These are phyloP conservation scores for Malbranchea cinnamomea DNA, from an alignment of 2,329 filamentous ascomycete genomes.

Conservation along the genomic window DNA sequence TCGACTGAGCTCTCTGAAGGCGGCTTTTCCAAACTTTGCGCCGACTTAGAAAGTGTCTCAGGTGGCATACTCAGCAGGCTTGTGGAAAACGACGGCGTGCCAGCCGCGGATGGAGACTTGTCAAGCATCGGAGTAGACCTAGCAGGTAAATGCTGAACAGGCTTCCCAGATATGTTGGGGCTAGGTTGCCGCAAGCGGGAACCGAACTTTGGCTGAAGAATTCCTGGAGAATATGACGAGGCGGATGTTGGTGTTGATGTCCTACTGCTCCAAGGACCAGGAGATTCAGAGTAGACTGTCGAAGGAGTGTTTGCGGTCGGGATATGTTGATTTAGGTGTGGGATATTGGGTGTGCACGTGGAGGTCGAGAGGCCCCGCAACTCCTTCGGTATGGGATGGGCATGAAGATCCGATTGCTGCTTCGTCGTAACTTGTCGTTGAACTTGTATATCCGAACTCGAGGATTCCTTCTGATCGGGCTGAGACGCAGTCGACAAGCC, in stretches of 20 bases:
- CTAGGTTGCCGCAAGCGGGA: slow-evolving; percentile 22
- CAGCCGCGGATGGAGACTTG: too few relatives aligned
- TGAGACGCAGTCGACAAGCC: too few relatives aligned
- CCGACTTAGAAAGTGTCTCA: too few relatives aligned
- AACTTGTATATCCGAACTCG: slow-evolving; percentile 1
- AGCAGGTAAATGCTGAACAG: too few relatives aligned
- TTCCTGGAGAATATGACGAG: slow-evolving; percentile 34
- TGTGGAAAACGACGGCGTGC: too few relatives aligned
- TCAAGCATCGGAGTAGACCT: too few relatives aligned
- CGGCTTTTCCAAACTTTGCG: too few relatives aligned
- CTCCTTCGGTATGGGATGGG: slow-evolving; percentile 19
- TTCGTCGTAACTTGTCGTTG: slow-evolving; percentile 1
- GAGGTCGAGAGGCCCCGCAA: slow-evolving; percentile 24
- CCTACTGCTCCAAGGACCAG: slow-evolving; percentile 30
- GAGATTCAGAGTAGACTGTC: slow-evolving; percentile 31
- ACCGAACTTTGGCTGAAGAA: slow-evolving; percentile 26
- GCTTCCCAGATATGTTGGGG: slow-evolving; percentile 23
- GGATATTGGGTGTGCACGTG: slow-evolving; percentile 21
- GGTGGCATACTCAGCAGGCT: too few relatives aligned
- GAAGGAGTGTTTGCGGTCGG: slow-evolving; percentile 29
- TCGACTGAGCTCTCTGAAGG: too few relatives aligned
- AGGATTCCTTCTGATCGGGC: not conserved
- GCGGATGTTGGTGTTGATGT: slow-evolving; percentile 35
- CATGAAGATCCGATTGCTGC: not conserved
- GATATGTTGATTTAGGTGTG: slow-evolving; percentile 25